Conservation (phyloP, 345 rosid species). For the Gossypium bickii region DNA sequence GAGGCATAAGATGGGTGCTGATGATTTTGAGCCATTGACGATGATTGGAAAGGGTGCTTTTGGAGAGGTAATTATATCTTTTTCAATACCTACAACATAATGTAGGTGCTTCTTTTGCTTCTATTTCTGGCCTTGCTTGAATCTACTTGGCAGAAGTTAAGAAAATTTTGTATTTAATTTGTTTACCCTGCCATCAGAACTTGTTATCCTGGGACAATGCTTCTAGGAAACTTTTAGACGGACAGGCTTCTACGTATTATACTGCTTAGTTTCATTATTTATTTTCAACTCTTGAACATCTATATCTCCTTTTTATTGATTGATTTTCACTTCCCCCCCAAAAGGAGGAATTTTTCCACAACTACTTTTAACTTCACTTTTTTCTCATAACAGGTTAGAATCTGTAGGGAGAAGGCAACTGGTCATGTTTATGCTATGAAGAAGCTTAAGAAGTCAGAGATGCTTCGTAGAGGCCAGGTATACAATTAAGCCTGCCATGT, state of each 20-base stretch:
- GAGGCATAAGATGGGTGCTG: conserved; percentile 98
- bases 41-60: conserved; percentile 99
- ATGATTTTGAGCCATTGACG: conserved; percentile 96
- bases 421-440: conserved; percentile 91
- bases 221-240: neutral
- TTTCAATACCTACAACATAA: neutral
- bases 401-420: conserved; percentile 82
- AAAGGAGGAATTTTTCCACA: neutral
- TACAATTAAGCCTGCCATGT: neutral
- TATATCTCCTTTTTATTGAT: neutral
- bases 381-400: conserved; percentile 59
- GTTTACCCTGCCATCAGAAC: neutral
- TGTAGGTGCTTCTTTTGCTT: neutral
- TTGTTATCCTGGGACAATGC: neutral
- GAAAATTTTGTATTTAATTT: neutral
- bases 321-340: neutral
- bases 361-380: conserved; percentile 4
- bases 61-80: conserved; percentile 67
- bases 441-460: conserved; percentile 92
- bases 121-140: neutral
- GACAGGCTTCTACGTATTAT: neutral
- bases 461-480: conserved; percentile 99
- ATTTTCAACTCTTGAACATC: neutral
- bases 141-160: neutral
- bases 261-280: neutral